Percentiles rank a stretch among this genome's conserved stretches.
phyloP scores from a whole-genome alignment of 139 green algal species.

The Klebsormidium nitens region DNA sequence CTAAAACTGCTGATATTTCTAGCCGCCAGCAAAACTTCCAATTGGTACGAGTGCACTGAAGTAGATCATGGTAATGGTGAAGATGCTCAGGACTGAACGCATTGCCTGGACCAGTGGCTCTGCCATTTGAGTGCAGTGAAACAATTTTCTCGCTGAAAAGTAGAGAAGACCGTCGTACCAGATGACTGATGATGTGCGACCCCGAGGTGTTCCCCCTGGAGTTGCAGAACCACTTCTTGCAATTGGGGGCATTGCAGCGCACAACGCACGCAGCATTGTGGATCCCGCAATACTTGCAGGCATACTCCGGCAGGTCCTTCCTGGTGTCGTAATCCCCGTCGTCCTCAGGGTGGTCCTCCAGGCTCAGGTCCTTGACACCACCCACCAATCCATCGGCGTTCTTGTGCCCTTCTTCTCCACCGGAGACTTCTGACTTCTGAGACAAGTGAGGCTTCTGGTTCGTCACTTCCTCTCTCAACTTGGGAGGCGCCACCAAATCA shows the following conservation, averaged over 20 bases:
- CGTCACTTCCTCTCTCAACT: background rate
- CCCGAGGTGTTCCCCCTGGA: conserved; percentile 59
- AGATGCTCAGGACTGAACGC: too few species aligned
- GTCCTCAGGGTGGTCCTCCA: conserved; percentile 32
- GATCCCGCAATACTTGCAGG: conserved; percentile 90
- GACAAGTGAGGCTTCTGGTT: background rate
- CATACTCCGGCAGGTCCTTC: conserved; percentile 31
- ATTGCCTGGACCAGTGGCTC: too few species aligned
- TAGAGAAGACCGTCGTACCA: conserved; percentile 45
- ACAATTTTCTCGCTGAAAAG: too few species aligned
- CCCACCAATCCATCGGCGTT: conserved; percentile 2
- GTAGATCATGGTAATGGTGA: too few species aligned
- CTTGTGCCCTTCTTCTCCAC: background rate
- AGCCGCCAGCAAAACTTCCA: too few species aligned
- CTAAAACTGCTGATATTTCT: too few species aligned
- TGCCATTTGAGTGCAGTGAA: too few species aligned
- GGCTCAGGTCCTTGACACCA: conserved; percentile 22
- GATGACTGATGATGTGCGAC: conserved; percentile 84
- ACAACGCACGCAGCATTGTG: conserved; percentile 81
- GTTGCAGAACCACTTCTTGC: conserved; percentile 94
- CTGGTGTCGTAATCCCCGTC: background rate
- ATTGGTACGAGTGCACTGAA: too few species aligned
- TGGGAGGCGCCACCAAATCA: background rate
- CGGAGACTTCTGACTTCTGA: background rate
- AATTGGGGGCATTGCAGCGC: conserved; percentile 71